Evolutionary conservation across 1,284 basidiomycete genomes (phyloP), one percentile per base, ranked within the genome.

Genomic region (Coniferiporia weirii): DNA sequence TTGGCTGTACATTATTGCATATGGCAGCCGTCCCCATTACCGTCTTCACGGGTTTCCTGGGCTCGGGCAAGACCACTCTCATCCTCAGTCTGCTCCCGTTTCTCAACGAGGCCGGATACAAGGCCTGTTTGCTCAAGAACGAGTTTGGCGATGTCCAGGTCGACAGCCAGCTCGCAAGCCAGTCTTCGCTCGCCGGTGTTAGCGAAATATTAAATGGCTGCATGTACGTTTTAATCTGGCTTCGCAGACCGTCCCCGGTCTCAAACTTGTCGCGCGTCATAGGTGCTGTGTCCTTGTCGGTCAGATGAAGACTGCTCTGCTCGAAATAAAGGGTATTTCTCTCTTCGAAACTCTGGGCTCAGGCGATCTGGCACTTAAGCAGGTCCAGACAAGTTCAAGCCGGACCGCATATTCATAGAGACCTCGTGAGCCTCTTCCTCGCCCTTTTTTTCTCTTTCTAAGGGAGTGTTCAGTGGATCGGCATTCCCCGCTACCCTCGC

Each of bases 131-230:
- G 32, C 78, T 96, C 63, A 96, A 96, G 76, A 93, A 93, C 72
- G 91, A 93, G 69, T 93, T 89, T 66, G 91, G 91, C 5, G 89
- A 93, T 72, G 76, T 92, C 27, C 80, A 34, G 90, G 93, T 95
- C 53, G 93, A 95, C 68, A 93, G 91, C 64, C 85, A 94, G 63
- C 81, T 95, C 13, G 92, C 91, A 9, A 81, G 85, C 62, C 87
- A 94, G 67, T 91, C 89, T 1, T 89, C 84, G 60, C 77, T 95
- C 52, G 75, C 90, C 17, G 91, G 89, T 1, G 93, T 95, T 56
- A 91, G 85, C 65, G 93, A 95, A 72, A 95, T 96, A 53, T 73
- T 94, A 63, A 96, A 95, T 70, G 93, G 93, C 22, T 96, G 93
- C 79, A 83, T 95, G 92, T 94, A 62, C 66, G 35, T 51, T 45